Evolutionary conservation across 768 basidiomycete species (phyloP), one percentile per base, ranked within the genome.

Genomic region (Suillus clintonianus): DNA sequence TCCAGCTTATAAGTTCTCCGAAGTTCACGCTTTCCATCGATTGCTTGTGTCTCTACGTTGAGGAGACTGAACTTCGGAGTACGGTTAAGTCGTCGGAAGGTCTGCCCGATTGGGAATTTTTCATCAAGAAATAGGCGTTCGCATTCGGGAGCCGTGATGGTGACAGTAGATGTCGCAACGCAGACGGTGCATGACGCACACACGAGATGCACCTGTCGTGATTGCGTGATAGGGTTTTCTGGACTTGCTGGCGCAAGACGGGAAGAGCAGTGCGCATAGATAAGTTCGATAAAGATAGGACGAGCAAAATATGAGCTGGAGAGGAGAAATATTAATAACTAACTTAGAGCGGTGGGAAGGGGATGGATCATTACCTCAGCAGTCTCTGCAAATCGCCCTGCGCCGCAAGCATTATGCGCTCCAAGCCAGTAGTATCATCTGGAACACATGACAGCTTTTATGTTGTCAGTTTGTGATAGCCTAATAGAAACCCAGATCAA

Each of bases 361-460:
- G 10, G 19, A 63, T 69, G 19, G n/a, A 27, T n/a, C 4, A 11
- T 17, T 68, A 88, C 90, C 89, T 90, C 24, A 91, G 75, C 19
- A 89, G 75, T 30, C 89, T 81, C 71, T 91, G 90, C 7, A 91
- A 73, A 71, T 91, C 88, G 5, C 89, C 90, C 67, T 88, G 88
- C 0, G 89, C 85, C 39, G 87, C 85, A 34, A 91, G 81, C 62
- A 87, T 84, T 59, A 91, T 84, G 30, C 90, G 83, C 73, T 91
- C 90, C 19, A 90, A 64, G 37, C 88, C 88, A 34, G 83, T 87
- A 4, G 64, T 66, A 37, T 74, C 74, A 22, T 50, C 27, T 0
- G 73, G 70, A 17, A 71, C 15, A 32, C 66, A 63, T 10, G 68
- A 62, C 39, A 76, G 62, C 74, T 75, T 48, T 66, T 69, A n/a